These are phyloP conservation scores for Conticribra weissflogii DNA, from an alignment of 108 stramenopile genomes.

Conservation along the genomic window DNA sequence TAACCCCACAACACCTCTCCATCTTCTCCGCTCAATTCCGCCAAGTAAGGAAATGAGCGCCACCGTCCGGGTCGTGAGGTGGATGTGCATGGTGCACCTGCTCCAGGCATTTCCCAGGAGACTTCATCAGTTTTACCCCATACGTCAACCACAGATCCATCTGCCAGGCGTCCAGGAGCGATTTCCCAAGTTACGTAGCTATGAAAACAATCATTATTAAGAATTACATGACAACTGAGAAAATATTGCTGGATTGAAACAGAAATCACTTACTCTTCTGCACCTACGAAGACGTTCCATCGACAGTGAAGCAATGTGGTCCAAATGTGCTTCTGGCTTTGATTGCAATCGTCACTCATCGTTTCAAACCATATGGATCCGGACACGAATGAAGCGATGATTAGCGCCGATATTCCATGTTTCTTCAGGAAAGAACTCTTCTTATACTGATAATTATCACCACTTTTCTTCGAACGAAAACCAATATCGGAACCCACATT, in stretches of 20 bases:
- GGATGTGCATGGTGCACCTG: constrained; percentile 83
- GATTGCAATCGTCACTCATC: constrained; percentile 64
- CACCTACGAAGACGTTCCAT: constrained; percentile 91
- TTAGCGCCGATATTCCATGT: constrained; percentile 29
- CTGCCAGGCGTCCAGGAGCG: constrained; percentile 72
- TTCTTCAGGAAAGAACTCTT: neutral
- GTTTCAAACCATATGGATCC: constrained; percentile 83
- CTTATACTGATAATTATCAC: neutral
- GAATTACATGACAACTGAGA: too few species aligned
- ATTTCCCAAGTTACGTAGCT: constrained; percentile 91
- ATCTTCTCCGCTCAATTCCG: constrained; percentile 76
- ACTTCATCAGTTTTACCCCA: constrained; percentile 71
- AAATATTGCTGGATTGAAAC: too few species aligned
- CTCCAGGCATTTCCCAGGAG: constrained; percentile 79
- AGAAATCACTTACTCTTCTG: constrained; percentile 71
- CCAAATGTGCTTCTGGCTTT: constrained; percentile 70
- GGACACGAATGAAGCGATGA: constrained; percentile 52
- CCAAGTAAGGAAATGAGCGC: constrained; percentile 85
- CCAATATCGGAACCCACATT: constrained; percentile 28
- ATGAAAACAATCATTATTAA: neutral
- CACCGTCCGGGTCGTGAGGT: constrained; percentile 83
- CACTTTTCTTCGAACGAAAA: neutral
- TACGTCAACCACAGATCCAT: constrained; percentile 86
- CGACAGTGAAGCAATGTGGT: constrained; percentile 80
- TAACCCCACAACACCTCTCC: constrained; percentile 80